Conservation (phyloP, 306 rosid species). For the Lathyrus aphaca region DNA sequence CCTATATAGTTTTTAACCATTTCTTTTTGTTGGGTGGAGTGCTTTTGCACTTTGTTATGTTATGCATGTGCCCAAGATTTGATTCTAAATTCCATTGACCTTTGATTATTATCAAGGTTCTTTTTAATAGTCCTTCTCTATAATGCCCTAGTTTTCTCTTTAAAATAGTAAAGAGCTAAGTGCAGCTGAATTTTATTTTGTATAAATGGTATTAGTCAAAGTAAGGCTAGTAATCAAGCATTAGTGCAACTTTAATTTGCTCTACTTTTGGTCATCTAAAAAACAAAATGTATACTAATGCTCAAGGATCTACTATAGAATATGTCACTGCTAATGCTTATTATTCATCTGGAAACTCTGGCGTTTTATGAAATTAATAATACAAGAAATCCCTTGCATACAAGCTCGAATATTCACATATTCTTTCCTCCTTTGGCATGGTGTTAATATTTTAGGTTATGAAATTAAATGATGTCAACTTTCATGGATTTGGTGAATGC, state of each 20-base stretch:
- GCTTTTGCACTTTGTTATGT: constrained; percentile 37
- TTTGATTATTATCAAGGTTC: constrained; percentile 39
- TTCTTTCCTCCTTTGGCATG: constrained; percentile 13
- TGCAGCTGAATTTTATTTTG: constrained; percentile 3
- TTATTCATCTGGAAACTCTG: constrained; percentile 5
- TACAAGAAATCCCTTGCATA: background rate
- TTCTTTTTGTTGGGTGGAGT: constrained; percentile 46
- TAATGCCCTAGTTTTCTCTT: constrained; percentile 19
- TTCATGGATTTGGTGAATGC: constrained; percentile 30
- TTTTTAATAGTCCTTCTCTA: constrained; percentile 1
- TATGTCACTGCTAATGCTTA: constrained; percentile 24
- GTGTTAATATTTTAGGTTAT: background rate
- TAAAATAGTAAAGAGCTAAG: background rate
- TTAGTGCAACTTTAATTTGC: constrained; percentile 32
- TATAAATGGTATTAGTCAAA: constrained; percentile 5
- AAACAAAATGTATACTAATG: constrained; percentile 1
- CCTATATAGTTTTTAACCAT: constrained; percentile 31
- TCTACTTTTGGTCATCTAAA: constrained; percentile 22
- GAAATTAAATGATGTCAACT: constrained; percentile 28
- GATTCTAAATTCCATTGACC: constrained; percentile 45
- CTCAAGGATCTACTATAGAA: constrained; percentile 23
- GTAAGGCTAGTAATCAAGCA: constrained; percentile 30
- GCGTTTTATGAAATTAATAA: constrained; percentile 30
- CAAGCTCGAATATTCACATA: constrained; percentile 36
- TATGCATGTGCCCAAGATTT: constrained; percentile 41